Evolutionary conservation across 805 yeast species (phyloP).

Genomic region (Pichia phayaonensis): DNA sequence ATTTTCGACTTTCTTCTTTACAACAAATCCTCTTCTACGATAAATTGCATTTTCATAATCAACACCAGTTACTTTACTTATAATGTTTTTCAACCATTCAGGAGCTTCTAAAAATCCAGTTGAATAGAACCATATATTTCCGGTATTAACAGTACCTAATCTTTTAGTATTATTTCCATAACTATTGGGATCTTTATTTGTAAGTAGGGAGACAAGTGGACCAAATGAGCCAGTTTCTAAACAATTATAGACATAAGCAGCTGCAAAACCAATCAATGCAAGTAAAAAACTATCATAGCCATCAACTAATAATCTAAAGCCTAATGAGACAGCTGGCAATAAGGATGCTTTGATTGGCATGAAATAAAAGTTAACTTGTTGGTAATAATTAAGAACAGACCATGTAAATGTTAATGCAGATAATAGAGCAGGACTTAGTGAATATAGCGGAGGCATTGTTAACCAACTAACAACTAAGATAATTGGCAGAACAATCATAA

Average conservation of each 20-base stretch:
- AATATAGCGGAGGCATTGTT: constrained; percentile 24
- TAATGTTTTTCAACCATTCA: constrained; percentile 29
- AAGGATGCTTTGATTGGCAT: constrained; percentile 50
- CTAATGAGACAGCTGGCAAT: constrained; percentile 36
- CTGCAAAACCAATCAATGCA: constrained; percentile 42
- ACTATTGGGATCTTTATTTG: constrained; percentile 23
- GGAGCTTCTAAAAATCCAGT: constrained; percentile 57
- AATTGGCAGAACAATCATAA: constrained; percentile 40
- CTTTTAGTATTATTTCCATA: constrained; percentile 17
- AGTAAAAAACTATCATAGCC: constrained; percentile 36
- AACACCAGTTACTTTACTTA: neutral
- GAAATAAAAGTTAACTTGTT: constrained; percentile 44
- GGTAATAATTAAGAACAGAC: constrained; percentile 50
- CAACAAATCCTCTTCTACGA: neutral
- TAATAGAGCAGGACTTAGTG: constrained; percentile 33
- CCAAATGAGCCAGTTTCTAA: constrained; percentile 51
- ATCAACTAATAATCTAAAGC: constrained; percentile 37
- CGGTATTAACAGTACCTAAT: constrained; percentile 25
- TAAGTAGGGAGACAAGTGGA: constrained; percentile 29
- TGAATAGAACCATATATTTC: constrained; percentile 33
- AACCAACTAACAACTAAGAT: constrained; percentile 30
- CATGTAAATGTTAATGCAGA: constrained; percentile 55
- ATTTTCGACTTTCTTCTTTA: neutral
- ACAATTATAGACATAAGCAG: constrained; percentile 56
- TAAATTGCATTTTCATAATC: neutral